Conservation (phyloP, 2,329 filamentous ascomycete genomes). For the Coleophoma crateriformis region DNA sequence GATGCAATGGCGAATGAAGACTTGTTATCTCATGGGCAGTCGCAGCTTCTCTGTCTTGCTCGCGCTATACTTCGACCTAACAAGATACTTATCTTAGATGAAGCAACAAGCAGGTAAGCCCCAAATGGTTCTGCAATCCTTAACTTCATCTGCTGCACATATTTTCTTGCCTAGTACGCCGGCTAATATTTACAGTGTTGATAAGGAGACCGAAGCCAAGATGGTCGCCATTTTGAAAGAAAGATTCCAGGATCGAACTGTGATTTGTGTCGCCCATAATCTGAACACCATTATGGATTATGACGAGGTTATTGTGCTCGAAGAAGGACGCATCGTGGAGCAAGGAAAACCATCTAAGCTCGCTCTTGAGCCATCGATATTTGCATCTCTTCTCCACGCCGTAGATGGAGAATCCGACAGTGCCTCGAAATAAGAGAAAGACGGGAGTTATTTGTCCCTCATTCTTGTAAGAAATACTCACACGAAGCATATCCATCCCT, state of each 20-base stretch:
- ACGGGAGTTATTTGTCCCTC: neutral
- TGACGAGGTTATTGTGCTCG: conserved; percentile 37
- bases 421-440: neutral
- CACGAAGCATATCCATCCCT: neutral
- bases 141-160: neutral
- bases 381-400: neutral
- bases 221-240: conserved; percentile 46
- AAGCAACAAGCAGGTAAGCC: conserved; percentile 26
- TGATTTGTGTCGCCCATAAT: conserved; percentile 26
- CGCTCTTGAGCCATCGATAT: neutral
- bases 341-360: neutral
- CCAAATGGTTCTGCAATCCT: neutral
- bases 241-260: conserved; percentile 43
- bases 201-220: conserved; percentile 48
- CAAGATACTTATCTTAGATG: conserved; percentile 26
- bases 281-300: conserved; percentile 34
- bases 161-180: neutral
- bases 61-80: conserved; percentile 29
- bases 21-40: conserved; percentile 35
- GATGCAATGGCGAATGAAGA: conserved; percentile 26
- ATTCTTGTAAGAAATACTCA: neutral
- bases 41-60: conserved; percentile 40
- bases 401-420: neutral
- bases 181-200: neutral
- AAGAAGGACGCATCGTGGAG: conserved; percentile 60